Percentiles rank a stretch among this genome's conserved stretches.
Conservation (phyloP, 1,284 basidiomycete species). For the Apiotrichum akiyoshidainum region DNA sequence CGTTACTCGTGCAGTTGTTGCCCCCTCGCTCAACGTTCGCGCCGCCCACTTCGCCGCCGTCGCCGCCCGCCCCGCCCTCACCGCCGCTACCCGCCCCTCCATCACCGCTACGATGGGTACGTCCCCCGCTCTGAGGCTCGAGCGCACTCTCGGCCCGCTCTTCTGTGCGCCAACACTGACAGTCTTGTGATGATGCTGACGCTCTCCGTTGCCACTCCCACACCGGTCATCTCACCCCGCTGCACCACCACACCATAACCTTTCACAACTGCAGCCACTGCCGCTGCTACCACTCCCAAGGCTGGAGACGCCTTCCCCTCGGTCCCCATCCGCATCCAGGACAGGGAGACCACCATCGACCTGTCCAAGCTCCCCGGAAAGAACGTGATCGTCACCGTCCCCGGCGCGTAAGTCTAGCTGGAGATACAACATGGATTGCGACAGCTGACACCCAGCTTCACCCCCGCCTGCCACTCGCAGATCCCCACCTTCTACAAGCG, state of each 20-base stretch:
- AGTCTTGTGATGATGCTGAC: background rate
- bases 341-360: conserved; percentile 55
- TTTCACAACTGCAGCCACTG: conserved; percentile 52
- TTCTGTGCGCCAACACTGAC: background rate
- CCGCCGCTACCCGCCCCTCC: background rate
- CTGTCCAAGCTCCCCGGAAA: conserved; percentile 61
- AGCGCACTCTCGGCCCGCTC: background rate
- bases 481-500: conserved; percentile 64
- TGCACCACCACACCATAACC: conserved; percentile 11
- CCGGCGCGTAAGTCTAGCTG: conserved; percentile 35
- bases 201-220: background rate
- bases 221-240: background rate
- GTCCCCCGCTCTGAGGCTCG: background rate
- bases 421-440: no score
- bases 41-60: background rate
- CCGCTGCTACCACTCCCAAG: conserved; percentile 55
- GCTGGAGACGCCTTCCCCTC: conserved; percentile 54
- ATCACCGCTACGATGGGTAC: background rate
- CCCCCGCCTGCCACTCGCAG: conserved; percentile 57
- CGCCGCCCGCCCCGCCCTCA: background rate
- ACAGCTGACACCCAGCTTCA: conserved; percentile 53
- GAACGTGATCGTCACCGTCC: conserved; percentile 63
- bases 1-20: background rate
- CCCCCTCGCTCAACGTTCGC: background rate
- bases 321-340: conserved; percentile 61